These are phyloP conservation scores for Chenopodium formosanum DNA, from an alignment of 148 eudicot species.

Conservation along the genomic window DNA sequence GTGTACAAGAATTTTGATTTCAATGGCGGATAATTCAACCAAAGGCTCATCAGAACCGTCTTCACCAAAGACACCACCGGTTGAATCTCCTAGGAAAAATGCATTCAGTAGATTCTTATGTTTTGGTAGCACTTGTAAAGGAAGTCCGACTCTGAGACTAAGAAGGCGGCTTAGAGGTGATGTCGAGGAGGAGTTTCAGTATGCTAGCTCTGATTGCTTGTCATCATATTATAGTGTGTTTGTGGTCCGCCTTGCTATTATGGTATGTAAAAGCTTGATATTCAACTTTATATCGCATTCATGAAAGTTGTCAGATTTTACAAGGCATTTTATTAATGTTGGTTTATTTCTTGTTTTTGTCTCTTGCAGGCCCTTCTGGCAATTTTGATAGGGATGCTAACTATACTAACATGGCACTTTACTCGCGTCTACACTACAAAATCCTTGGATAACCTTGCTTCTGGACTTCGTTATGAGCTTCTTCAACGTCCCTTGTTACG, in stretches of 20 bases:
- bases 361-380: conserved; percentile 81
- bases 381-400: conserved; percentile 83
- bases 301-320: background rate
- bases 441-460: conserved; percentile 77
- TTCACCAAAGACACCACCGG: conserved; percentile 30
- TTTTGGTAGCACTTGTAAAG: conserved; percentile 28
- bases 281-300: background rate
- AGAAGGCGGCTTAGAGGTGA: conserved; percentile 49
- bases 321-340: background rate
- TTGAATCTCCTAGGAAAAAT: conserved; percentile 34
- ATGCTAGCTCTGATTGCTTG: conserved; percentile 53
- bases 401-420: conserved; percentile 93
- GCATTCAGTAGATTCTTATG: conserved; percentile 22
- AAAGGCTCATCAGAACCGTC: conserved; percentile 32
- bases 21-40: conserved; percentile 25
- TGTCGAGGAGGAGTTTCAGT: conserved; percentile 71
- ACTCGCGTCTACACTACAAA: conserved; percentile 81
- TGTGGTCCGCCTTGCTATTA: conserved; percentile 94
- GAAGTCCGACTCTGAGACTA: conserved; percentile 32
- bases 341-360: conserved; percentile 9
- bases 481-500: conserved; percentile 83
- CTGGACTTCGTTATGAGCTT: conserved; percentile 82
- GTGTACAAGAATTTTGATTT: conserved; percentile 8
- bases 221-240: conserved; percentile 89
- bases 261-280: conserved; percentile 45